Percentiles rank a stretch among this genome's conserved stretches.
phyloP scores from a whole-genome alignment of 306 rosid genomes.

The Cucumis sativus region Cucumber_9930_V3 NC_026661.2:21065501-21066000 shows the following conservation, averaged over 20 bases:
- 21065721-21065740: neutral
- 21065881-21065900: no score
- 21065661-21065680: neutral
- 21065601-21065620: neutral
- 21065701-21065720: no score
- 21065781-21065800: neutral
- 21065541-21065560: neutral
- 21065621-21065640: neutral
- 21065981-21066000: conserved; percentile 59
- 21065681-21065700: no score
- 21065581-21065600: neutral
- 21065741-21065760: neutral
- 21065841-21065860: neutral
- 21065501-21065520: conserved; percentile 68
- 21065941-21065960: no score
- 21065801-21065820: neutral
- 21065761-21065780: neutral
- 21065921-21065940: no score
- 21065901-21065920: no score
- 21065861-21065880: no score
- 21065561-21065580: no score
- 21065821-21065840: neutral
- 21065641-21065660: neutral
- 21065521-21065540: conserved; percentile 84
- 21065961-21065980: conserved; percentile 59